phyloP scores from a whole-genome alignment of 1,284 basidiomycete genomes.

The Cutaneotrichosporon sp. region DNA sequence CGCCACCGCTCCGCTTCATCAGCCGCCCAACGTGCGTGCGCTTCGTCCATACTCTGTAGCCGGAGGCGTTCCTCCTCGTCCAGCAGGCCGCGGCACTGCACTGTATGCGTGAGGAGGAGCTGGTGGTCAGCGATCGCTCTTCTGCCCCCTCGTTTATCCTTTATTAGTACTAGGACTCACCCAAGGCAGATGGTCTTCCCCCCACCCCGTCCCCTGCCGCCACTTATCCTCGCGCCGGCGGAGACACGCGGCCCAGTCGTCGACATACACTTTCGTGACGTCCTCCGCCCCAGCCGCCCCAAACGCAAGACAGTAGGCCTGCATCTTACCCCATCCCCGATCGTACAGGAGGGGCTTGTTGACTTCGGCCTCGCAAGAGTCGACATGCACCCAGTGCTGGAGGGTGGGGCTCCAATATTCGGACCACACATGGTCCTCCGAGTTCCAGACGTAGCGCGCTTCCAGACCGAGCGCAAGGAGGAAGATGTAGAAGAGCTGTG shows the following conservation, averaged over 20 bases:
- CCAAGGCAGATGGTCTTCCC: conserved; percentile 39
- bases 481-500: conserved; percentile 56
- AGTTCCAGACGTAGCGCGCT: conserved; percentile 54
- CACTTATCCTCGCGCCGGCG: conserved; percentile 18
- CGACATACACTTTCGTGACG: conserved; percentile 54
- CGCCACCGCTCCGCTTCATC: conserved; percentile 36
- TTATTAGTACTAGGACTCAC: conserved; percentile 31
- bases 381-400: conserved; percentile 56
- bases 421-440: conserved; percentile 59
- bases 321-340: conserved; percentile 56
- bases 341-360: conserved; percentile 55
- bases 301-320: conserved; percentile 55
- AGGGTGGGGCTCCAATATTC: conserved; percentile 49
- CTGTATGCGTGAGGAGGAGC: conserved; percentile 32
- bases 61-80: conserved; percentile 21
- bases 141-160: not conserved
- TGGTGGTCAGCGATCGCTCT: conserved; percentile 18
- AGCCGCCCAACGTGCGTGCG: conserved; percentile 41
- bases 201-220: conserved; percentile 30
- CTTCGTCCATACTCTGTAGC: conserved; percentile 42
- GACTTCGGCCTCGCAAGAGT: conserved; percentile 55
- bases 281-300: conserved; percentile 53
- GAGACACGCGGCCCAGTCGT: conserved; percentile 44
- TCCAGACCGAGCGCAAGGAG: conserved; percentile 52
- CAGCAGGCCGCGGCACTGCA: conserved; percentile 20